Percentiles rank a stretch among this genome's conserved stretches.
These are phyloP conservation scores for Thielaviopsis euricoi DNA, from an alignment of 2,329 filamentous ascomycete species.

Conservation along the genomic window DNA sequence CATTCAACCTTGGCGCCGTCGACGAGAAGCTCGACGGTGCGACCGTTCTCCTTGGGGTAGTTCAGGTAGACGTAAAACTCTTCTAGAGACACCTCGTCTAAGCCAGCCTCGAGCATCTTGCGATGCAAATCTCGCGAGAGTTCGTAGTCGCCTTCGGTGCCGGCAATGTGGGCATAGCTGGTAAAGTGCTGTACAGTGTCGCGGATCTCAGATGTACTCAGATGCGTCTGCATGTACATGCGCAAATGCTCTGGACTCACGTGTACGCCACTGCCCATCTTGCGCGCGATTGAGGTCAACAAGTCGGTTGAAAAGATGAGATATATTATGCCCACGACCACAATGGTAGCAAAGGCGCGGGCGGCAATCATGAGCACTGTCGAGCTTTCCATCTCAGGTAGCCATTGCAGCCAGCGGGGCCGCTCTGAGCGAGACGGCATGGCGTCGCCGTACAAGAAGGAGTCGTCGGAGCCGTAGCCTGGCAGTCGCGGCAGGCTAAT, in stretches of 20 bases:
- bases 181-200: constrained; percentile 65
- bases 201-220: constrained; percentile 53
- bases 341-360: constrained; percentile 55
- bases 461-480: constrained; percentile 4
- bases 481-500: constrained; percentile 29
- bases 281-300: constrained; percentile 48
- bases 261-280: constrained; percentile 45
- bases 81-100: constrained; percentile 63
- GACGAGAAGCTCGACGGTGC: constrained; percentile 66
- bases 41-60: constrained; percentile 63
- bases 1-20: constrained; percentile 47
- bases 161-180: constrained; percentile 74
- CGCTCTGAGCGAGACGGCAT: constrained; percentile 9
- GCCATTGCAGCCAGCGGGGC: constrained; percentile 9
- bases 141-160: constrained; percentile 83
- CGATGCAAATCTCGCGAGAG: constrained; percentile 71
- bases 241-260: constrained; percentile 76
- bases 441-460: constrained; percentile 4
- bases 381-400: constrained; percentile 17
- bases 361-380: constrained; percentile 47
- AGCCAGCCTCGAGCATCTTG: constrained; percentile 51
- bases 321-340: constrained; percentile 67
- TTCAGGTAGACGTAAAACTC: constrained; percentile 84
- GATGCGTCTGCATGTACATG: constrained; percentile 52
- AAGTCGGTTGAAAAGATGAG: constrained; percentile 74